Conservation (phyloP, 352 stramenopile species). For the Phytophthora cryptogea region DNA sequence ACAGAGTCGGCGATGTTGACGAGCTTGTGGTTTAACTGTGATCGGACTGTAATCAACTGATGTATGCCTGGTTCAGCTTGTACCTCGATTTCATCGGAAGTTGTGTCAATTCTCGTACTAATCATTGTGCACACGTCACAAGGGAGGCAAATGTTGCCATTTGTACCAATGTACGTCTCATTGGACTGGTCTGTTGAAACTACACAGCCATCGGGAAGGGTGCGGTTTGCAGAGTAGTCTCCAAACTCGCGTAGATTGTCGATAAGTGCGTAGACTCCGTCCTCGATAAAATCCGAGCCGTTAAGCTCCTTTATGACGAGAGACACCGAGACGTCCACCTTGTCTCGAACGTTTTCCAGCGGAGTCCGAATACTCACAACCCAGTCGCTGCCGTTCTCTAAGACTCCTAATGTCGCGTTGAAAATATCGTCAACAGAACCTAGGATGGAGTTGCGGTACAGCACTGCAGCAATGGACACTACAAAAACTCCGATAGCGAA, state of each 20-base stretch:
- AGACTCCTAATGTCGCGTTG: conserved; percentile 29
- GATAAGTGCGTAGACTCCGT: conserved; percentile 38
- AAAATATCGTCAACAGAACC: conserved; percentile 50
- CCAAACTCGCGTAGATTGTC: conserved; percentile 38
- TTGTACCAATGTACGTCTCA: conserved; percentile 8
- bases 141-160: conserved; percentile 46
- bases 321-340: conserved; percentile 37
- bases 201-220: conserved; percentile 44
- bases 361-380: conserved; percentile 44
- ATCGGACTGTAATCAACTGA: conserved; percentile 37
- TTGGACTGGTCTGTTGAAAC: conserved; percentile 20
- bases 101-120: conserved; percentile 30
- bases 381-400: conserved; percentile 44
- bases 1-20: conserved; percentile 40
- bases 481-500: conserved; percentile 50
- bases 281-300: conserved; percentile 53
- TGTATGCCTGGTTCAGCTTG: conserved; percentile 42
- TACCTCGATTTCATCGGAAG: conserved; percentile 39
- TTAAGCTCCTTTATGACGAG: conserved; percentile 37
- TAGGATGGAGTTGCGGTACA: conserved; percentile 58
- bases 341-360: conserved; percentile 52
- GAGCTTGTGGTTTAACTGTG: conserved; percentile 42
- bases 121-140: conserved; percentile 49
- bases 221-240: conserved; percentile 35
- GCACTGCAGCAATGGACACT: conserved; percentile 43